Percentiles rank a stretch among this genome's conserved stretches.
Evolutionary conservation across 1,284 basidiomycete genomes (phyloP).

Genomic region (Trametes sp.): DNA sequence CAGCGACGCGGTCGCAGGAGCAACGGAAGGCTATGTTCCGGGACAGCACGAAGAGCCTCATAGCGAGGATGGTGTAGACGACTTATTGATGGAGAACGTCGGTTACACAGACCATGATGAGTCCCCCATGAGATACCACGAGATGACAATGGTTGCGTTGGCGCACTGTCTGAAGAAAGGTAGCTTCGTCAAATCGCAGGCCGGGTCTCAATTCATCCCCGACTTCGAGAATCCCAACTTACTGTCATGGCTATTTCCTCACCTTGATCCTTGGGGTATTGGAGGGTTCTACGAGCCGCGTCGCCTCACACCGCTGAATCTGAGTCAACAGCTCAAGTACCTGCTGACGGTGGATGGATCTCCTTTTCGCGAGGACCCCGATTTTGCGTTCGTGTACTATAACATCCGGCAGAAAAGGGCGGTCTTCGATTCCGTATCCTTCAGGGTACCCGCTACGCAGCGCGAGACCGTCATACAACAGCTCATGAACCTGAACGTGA

Average conservation of each 20-base stretch:
- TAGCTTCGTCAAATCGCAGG: constrained; percentile 13
- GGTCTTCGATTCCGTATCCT: constrained; percentile 11
- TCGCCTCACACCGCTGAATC: not conserved
- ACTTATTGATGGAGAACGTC: constrained; percentile 12
- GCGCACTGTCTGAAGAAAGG: constrained; percentile 12
- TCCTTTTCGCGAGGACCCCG: constrained; percentile 7
- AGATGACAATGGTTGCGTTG: constrained; percentile 22
- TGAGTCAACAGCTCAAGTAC: constrained; percentile 10
- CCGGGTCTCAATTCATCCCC: constrained; percentile 12
- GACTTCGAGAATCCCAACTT: constrained; percentile 24
- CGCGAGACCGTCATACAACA: not conserved
- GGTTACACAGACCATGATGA: constrained; percentile 6
- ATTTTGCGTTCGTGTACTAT: constrained; percentile 27
- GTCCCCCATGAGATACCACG: not conserved
- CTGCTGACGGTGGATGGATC: constrained; percentile 10
- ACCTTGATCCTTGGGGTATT: constrained; percentile 1
- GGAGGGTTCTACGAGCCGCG: constrained; percentile 5
- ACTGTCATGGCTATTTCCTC: constrained; percentile 27
- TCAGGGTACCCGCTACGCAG: constrained; percentile 2
- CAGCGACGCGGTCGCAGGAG: not conserved
- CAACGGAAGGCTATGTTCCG: not conserved
- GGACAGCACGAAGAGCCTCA: not conserved
- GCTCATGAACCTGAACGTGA: not conserved
- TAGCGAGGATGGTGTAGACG: not conserved
- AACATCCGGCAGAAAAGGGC: constrained; percentile 25